Base-by-base conservation (phyloP, 2,329 filamentous ascomycete genomes). In the Arthroderma sp. region DNA sequence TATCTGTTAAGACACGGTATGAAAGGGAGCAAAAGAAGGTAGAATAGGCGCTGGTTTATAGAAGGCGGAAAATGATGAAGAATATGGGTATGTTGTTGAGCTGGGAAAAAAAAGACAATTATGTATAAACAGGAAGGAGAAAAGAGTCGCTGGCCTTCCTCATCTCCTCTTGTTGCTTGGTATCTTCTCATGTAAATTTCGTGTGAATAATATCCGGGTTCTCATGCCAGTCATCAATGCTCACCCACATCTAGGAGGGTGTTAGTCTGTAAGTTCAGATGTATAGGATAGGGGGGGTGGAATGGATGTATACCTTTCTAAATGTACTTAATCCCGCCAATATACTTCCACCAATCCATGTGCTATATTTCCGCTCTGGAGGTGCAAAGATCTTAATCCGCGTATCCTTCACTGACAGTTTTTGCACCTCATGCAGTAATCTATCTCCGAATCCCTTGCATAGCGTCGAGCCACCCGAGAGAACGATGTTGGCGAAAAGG, bases 221-320 rank as follows among this genome's bases (percentile, higher is more conserved):
- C 74, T 98, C 91, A 64, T 98, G 91, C 91, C 91, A 98, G 72
- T 98, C 91, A 61, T 96, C 91, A 61, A 94, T 89, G 67, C 87
- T 94, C 59, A 98, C 91, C 87, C 91, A 96, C 91, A 98, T 98
- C 89, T 94, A 62, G 46, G 53, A 46, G 44, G 48, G 31, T 38
- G 36, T 42, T 45, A 42, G 43, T 29, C 40, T 43, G 42, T 31
- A 4, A 11, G 11, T 11, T n/a, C 27, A 3, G 34, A 7, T 30
- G 9, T 32, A 10, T 29, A 7, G 40, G 29, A 11, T 39, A 32
- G 10, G 15, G 11, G 34, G 32, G 36, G n/a, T 6, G 8, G 36
- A 43, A 36, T 15, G 30, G 22, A 29, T 10, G 39, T 74, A 62
- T 65, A 91, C 87, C 83, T 96, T 98, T 72, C 89, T 82, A 70